A percentile compares a stretch with the other conserved stretches of the same genome.
Evolutionary conservation across 306 rosid species (phyloP).

Genomic region (Fragaria vesca): DNA sequence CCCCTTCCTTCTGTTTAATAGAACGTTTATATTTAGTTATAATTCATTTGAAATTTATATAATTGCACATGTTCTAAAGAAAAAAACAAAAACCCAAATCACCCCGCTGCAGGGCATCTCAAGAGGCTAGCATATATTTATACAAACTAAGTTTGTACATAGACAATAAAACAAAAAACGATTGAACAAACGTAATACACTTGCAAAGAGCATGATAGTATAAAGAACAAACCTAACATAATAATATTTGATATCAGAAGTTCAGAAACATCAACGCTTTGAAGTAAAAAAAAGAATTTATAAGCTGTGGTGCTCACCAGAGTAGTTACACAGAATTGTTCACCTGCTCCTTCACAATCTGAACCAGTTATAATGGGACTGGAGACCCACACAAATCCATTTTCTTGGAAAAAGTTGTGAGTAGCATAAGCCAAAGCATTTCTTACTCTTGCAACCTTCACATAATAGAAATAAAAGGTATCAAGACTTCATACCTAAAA

Average conservation of each 20-base stretch:
- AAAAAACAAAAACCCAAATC: neutral
- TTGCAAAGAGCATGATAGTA: neutral
- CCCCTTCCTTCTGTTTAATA: neutral
- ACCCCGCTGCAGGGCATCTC: neutral
- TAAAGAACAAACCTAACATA: neutral
- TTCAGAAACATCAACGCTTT: neutral
- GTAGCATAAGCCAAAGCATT: constrained; percentile 87
- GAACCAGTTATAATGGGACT: constrained; percentile 96
- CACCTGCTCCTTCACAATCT: constrained; percentile 99
- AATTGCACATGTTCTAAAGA: neutral
- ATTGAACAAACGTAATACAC: neutral
- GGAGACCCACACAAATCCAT: constrained; percentile 87
- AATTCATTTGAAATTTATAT: neutral
- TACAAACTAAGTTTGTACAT: neutral
- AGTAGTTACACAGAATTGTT: constrained; percentile 95
- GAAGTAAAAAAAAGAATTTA: neutral
- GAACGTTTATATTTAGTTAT: neutral
- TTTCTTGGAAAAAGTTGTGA: constrained; percentile 92
- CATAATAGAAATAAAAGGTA: constrained; percentile 9
- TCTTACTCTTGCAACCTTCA: constrained; percentile 93
- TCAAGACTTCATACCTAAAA: constrained; percentile 1
- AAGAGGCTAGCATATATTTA: neutral
- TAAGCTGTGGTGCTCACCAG: constrained; percentile 56
- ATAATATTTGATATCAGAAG: neutral
- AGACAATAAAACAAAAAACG: neutral